phyloP scores from a whole-genome alignment of 1,284 basidiomycete genomes.

The Boletellus sp. region DNA sequence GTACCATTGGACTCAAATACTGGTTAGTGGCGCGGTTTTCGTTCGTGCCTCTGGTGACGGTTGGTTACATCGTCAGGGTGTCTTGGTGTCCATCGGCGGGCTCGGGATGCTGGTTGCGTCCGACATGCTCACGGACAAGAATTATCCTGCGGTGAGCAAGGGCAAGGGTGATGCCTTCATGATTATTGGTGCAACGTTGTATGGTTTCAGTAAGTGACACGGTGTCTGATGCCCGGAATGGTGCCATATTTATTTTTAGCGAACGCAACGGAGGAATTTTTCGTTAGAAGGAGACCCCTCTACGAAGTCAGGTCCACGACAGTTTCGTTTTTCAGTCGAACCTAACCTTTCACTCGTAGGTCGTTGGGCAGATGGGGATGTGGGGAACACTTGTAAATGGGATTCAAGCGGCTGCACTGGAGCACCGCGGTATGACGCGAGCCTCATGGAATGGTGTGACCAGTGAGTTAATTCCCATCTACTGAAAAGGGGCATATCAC shows the following conservation, averaged over 20 bases:
- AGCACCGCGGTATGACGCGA: constrained; percentile 61
- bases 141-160: constrained; percentile 59
- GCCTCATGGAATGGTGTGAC: constrained; percentile 70
- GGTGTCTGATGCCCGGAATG: not conserved
- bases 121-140: constrained; percentile 67
- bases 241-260: constrained; percentile 39
- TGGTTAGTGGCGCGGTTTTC: constrained; percentile 42
- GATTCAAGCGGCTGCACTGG: constrained; percentile 70
- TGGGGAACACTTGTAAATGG: constrained; percentile 79
- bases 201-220: constrained; percentile 72
- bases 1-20: constrained; percentile 79
- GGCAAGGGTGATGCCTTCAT: constrained; percentile 85
- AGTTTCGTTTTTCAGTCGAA: constrained; percentile 1
- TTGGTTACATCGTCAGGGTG: constrained; percentile 45
- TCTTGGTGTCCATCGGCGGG: constrained; percentile 70
- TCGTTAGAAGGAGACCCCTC: constrained; percentile 74
- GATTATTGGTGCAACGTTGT: constrained; percentile 79
- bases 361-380: constrained; percentile 82
- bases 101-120: constrained; percentile 74
- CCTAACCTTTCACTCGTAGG: constrained; percentile 33
- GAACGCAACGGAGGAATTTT: constrained; percentile 83
- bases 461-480: constrained; percentile 39
- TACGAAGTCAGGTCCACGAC: constrained; percentile 54
- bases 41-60: not conserved
- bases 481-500: not conserved